A percentile compares a stretch with the other conserved stretches of the same genome.
These are phyloP conservation scores for Tinospora cordifolia DNA, from an alignment of 164 flowering plant genomes.

Conservation along the genomic window DNA sequence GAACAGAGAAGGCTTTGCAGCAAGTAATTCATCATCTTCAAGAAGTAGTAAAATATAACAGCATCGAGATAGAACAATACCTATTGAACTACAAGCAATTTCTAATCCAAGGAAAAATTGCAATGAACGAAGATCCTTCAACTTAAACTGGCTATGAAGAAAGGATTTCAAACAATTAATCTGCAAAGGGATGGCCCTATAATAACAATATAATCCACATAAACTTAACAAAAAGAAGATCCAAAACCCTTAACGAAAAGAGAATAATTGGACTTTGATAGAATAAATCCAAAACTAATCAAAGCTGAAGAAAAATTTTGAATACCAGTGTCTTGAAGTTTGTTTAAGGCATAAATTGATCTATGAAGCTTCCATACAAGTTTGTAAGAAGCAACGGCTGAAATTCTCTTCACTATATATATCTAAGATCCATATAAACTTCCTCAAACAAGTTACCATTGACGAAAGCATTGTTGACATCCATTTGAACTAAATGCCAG, in stretches of 20 bases:
- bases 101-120: not conserved
- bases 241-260: not conserved
- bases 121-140: not conserved
- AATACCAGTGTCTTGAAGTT: too few species aligned
- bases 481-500: too few species aligned
- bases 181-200: not conserved
- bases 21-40: not conserved
- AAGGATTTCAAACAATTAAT: not conserved
- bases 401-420: too few species aligned
- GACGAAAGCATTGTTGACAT: too few species aligned
- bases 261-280: too few species aligned
- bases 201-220: not conserved
- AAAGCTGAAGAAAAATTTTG: too few species aligned
- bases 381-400: too few species aligned
- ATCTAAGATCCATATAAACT: too few species aligned
- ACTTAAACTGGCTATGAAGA: not conserved
- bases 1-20: not conserved
- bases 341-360: not conserved
- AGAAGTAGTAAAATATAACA: not conserved
- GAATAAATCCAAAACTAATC: not conserved
- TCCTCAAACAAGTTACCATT: too few species aligned
- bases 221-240: not conserved
- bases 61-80: not conserved
- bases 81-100: not conserved
- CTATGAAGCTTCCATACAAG: too few species aligned